Evolutionary conservation across 2,329 filamentous ascomycete species (phyloP), one percentile per base, ranked within the genome.

Genomic region (Fusarium mangiferae): DNA sequence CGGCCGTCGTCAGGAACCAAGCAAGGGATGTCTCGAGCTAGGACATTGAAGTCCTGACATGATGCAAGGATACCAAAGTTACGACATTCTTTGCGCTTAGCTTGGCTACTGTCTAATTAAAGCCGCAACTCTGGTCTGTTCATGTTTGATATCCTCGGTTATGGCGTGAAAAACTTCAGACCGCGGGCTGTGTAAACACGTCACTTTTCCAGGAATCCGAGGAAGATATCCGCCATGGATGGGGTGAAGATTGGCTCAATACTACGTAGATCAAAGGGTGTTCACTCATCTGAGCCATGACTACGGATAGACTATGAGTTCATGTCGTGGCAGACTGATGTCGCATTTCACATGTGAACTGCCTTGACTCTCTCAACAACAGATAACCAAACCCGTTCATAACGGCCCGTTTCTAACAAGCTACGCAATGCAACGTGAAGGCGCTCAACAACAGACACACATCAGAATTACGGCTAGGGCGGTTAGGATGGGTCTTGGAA

Each of bases 31-130:
- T 56, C 52, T 69, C 44, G 33, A 52, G 57, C 72, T 75, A 75
- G 72, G 72, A 75, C 62, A 75, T 74, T 72, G 68, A 74, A 72
- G 58, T 74, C 72, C 72, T 69, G 58, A 36, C 52, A 60, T 66
- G 55, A 74, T 69, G 56, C 59, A 68, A 48, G 71, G 61, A 52
- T 42, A 42, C 38, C 26, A 49, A 39, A 55, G 44, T 45, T 62
- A 71, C 51, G 11, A 74, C 30, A 39, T 60, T 64, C 41, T 63
- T 71, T 30, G 26, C 33, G 42, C 62, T 66, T 60, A 26, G 28
- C 44, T 38, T 33, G 39, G 48, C 66, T 41, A 24, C 46, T 6
- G 30, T 75, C 26, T 56, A 26, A 57, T 58, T 66, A 75, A 66
- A 75, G 64, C 72, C 66, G 70, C 70, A 60, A 51, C 26, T 46